Conservation (phyloP, 805 yeast species). For the Suhomyces sp. region DNA sequence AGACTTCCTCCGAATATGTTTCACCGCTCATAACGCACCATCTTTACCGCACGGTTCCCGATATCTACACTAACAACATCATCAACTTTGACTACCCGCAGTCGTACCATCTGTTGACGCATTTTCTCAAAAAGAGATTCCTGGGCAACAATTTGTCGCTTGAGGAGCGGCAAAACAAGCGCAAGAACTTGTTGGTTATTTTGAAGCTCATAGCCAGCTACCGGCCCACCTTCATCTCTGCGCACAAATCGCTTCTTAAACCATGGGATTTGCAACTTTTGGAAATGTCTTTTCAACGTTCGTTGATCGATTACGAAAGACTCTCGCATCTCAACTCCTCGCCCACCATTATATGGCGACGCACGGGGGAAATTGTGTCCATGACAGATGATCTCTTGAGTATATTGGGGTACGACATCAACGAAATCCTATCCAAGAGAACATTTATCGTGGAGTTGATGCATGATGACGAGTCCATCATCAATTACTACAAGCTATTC, state of each 20-base stretch:
- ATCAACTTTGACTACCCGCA: constrained; percentile 60
- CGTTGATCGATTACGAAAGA: constrained; percentile 43
- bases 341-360: constrained; percentile 81
- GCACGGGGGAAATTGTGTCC: constrained; percentile 83
- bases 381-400: constrained; percentile 72
- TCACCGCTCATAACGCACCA: constrained; percentile 59
- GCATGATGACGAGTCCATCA: constrained; percentile 70
- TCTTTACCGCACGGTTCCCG: constrained; percentile 50
- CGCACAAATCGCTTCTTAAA: constrained; percentile 63
- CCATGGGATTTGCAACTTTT: constrained; percentile 63
- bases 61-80: constrained; percentile 45
- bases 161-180: constrained; percentile 28
- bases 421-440: constrained; percentile 56
- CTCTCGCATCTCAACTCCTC: constrained; percentile 56
- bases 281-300: constrained; percentile 46
- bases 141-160: constrained; percentile 44
- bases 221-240: constrained; percentile 74
- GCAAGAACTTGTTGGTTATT: constrained; percentile 38
- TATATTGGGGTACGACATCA: constrained; percentile 60
- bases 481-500: constrained; percentile 69
- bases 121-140: constrained; percentile 54
- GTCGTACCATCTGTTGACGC: constrained; percentile 59
- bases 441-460: constrained; percentile 74
- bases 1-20: constrained; percentile 39
- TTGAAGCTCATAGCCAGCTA: constrained; percentile 61